phyloP scores from a whole-genome alignment of 225 moss, liverwort and hornwort genomes.

The Antitrichia curtipendula region DNA sequence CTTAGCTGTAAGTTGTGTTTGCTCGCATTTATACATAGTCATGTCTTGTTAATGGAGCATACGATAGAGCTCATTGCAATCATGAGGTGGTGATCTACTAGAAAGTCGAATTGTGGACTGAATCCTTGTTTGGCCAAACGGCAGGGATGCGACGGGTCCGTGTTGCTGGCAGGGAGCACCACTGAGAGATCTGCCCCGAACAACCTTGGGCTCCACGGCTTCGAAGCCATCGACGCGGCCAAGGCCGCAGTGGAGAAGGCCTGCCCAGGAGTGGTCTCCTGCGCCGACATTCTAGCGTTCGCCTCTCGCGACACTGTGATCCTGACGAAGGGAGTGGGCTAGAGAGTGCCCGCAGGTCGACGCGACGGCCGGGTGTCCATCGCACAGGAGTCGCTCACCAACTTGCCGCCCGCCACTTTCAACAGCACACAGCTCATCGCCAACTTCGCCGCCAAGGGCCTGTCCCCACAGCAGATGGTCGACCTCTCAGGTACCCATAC shows the following conservation, averaged over 20 bases:
- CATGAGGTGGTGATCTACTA: no score
- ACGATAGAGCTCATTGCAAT: not conserved
- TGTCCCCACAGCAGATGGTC: conserved; percentile 13
- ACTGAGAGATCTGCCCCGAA: not conserved
- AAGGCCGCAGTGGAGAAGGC: conserved; percentile 2
- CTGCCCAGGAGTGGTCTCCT: conserved; percentile 21
- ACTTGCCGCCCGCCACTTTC: not conserved
- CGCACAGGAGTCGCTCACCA: not conserved
- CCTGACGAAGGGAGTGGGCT: conserved; percentile 1
- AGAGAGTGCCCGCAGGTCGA: conserved; percentile 18
- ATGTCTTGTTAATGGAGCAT: not conserved
- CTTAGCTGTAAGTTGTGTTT: no score
- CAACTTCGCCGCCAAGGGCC: conserved; percentile 4
- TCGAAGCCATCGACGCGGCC: conserved; percentile 12
- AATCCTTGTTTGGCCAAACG: not conserved
- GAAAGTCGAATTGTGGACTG: not conserved
- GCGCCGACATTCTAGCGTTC: conserved; percentile 22
- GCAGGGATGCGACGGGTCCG: conserved; percentile 29
- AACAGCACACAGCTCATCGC: not conserved
- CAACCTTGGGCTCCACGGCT: not conserved
- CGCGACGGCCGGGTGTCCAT: conserved; percentile 8
- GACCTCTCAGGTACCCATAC: not conserved
- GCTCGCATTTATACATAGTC: no score
- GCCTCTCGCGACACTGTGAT: conserved; percentile 16
- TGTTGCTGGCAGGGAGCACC: not conserved